Evolutionary conservation across 305 asterid species (phyloP), one percentile per base, ranked within the genome.

Genomic region (Petunia hybrid): DNA sequence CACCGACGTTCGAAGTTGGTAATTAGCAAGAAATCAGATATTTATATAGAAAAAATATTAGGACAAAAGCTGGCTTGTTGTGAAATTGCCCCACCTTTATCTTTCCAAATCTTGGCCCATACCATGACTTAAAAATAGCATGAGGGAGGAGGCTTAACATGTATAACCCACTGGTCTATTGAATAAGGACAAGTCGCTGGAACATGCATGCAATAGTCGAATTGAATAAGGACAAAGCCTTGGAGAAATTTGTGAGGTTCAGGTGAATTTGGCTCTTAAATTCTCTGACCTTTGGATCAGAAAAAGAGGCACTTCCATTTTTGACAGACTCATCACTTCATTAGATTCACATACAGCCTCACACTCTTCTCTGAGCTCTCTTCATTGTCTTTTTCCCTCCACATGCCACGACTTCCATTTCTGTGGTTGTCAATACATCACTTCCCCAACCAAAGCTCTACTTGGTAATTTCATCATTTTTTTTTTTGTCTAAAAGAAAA

Each of bases 201-300:
- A 35, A 35, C 4, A 16, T 59, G 64, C 7, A 60, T 12, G 4
- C 13, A 60, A 2, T 60, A 6, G 13, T 36, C 43, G 8, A 35
- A 16, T 38, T 22, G 9, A 16, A 69, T 69, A 9, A 8, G 55
- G 31, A 46, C 60, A 71, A 10, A 31, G 12, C 8, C 8, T 48
- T 31, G 0, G 0, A 71, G 8, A 5, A 35, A 35, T 2, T 48
- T 51, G 78, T 71, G 78, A 71, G 78, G 78, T 3, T 48, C 45
- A 71, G 43, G 62, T 48, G 62, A 71, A 48, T 71, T 71, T 71
- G 78, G 35, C 45, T 71, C 12, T 3, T 65, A 48, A 71, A 35
- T 71, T 71, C 14, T 71, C 62, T 71, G 78, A 48, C 78, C 62
- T 71, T 71, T 71, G 78, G 78, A 48, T 48, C 62, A 71, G 78